Conservation (phyloP, 192 early-diverging fungal genomes). For the Oehlia diaphana region DNA sequence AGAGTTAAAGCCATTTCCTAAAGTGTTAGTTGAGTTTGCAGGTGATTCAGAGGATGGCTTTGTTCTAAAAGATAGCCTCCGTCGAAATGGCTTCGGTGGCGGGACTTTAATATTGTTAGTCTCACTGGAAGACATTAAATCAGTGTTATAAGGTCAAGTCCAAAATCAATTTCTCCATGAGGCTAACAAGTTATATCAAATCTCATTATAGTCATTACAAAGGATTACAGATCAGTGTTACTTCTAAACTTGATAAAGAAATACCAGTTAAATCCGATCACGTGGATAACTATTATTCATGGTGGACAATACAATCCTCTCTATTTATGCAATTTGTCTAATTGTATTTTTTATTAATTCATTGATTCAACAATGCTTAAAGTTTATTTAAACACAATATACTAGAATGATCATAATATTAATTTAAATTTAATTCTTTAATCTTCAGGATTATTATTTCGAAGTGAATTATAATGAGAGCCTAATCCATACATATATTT, state of each 20-base stretch:
- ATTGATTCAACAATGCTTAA: too few species aligned
- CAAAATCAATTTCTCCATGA: background rate
- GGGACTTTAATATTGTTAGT: background rate
- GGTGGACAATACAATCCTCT: too few species aligned
- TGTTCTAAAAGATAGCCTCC: background rate
- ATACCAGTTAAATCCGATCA: too few species aligned
- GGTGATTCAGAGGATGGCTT: background rate
- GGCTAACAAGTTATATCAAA: background rate
- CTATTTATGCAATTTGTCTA: too few species aligned
- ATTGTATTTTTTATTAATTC: too few species aligned
- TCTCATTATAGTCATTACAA: background rate
- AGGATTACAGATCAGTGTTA: background rate
- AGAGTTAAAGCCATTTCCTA: slow-evolving; percentile 2
- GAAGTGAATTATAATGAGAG: slow-evolving; percentile 93
- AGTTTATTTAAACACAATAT: too few species aligned
- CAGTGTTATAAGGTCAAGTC: background rate
- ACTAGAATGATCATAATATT: too few species aligned
- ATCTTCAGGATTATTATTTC: background rate
- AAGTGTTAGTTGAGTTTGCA: background rate
- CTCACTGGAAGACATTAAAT: slow-evolving; percentile 22
- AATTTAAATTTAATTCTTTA: too few species aligned
- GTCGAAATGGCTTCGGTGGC: slow-evolving; percentile 9
- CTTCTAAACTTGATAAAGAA: background rate
- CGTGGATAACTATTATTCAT: too few species aligned
- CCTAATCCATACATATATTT: slow-evolving; percentile 90